Evolutionary conservation across 192 early-diverging fungal genomes (phyloP).

Genomic region (Linnemannia hyalina): DNA sequence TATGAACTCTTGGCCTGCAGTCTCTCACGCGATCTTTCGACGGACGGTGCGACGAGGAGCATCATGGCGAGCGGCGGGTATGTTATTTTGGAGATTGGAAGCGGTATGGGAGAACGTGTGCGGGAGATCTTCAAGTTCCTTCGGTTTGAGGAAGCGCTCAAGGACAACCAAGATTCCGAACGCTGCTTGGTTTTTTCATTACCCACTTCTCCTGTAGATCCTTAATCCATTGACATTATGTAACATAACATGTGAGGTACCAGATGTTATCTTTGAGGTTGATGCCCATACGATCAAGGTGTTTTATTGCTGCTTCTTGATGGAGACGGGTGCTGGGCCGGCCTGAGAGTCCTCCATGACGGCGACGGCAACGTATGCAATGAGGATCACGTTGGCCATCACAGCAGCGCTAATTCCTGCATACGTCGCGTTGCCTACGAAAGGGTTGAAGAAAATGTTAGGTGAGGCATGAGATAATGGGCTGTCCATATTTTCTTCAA

Average conservation of each 20-base stretch:
- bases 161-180: slow-evolving; percentile 68
- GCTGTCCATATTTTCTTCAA: background rate
- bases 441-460: background rate
- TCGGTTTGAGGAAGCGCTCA: slow-evolving; percentile 47
- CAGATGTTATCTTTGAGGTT: too few relatives aligned
- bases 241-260: background rate
- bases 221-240: background rate
- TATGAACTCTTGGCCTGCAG: slow-evolving; percentile 63
- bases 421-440: slow-evolving; percentile 66
- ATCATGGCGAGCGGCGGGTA: slow-evolving; percentile 48
- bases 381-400: slow-evolving; percentile 62
- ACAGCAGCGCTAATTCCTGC: slow-evolving; percentile 64
- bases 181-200: slow-evolving; percentile 68
- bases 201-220: background rate
- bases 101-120: slow-evolving; percentile 68
- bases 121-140: slow-evolving; percentile 64
- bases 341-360: slow-evolving; percentile 57
- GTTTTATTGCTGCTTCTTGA: slow-evolving; percentile 52
- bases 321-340: slow-evolving; percentile 13
- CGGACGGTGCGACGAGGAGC: background rate
- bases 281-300: background rate
- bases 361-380: slow-evolving; percentile 60
- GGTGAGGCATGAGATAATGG: background rate
- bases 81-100: slow-evolving; percentile 72
- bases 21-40: slow-evolving; percentile 13